phyloP scores from a whole-genome alignment of 257 asterid species.

The Schizonepeta tenuifolia region DNA sequence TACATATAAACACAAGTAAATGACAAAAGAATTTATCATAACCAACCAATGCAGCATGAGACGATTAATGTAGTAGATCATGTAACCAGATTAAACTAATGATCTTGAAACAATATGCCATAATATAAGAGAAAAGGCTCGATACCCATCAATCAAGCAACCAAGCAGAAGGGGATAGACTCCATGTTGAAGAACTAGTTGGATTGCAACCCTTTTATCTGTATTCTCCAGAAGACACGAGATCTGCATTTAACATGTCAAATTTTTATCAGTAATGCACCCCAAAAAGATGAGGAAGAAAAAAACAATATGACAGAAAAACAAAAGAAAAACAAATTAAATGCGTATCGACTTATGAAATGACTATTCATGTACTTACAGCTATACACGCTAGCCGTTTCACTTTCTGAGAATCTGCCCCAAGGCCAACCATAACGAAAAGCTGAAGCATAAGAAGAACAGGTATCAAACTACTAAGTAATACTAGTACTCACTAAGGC shows the following conservation, averaged over 20 bases:
- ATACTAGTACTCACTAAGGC: conserved; percentile 8
- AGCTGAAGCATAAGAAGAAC: conserved; percentile 57
- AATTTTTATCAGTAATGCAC: too few relatives aligned
- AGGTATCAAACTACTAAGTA: conserved; percentile 29
- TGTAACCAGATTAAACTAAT: background rate
- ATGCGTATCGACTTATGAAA: conserved; percentile 20
- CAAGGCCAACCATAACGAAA: conserved; percentile 78
- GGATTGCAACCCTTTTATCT: conserved; percentile 57
- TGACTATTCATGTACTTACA: conserved; percentile 50
- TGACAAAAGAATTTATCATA: conserved; percentile 3
- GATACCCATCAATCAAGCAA: conserved; percentile 88
- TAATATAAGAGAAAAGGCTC: conserved; percentile 15
- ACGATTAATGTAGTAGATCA: background rate
- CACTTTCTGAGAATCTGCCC: conserved; percentile 81
- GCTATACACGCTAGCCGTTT: conserved; percentile 72
- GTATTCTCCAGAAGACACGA: conserved; percentile 67
- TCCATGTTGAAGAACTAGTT: conserved; percentile 55
- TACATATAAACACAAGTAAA: background rate
- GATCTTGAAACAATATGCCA: background rate
- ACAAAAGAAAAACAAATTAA: background rate
- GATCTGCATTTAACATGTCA: conserved; percentile 52
- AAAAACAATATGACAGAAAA: background rate
- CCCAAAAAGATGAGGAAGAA: too few relatives aligned
- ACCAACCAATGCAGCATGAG: conserved; percentile 6
- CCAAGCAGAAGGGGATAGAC: conserved; percentile 76